Evolutionary conservation across 441 rosid species (phyloP).

Genomic region (Adansonia rubrostipa): DNA sequence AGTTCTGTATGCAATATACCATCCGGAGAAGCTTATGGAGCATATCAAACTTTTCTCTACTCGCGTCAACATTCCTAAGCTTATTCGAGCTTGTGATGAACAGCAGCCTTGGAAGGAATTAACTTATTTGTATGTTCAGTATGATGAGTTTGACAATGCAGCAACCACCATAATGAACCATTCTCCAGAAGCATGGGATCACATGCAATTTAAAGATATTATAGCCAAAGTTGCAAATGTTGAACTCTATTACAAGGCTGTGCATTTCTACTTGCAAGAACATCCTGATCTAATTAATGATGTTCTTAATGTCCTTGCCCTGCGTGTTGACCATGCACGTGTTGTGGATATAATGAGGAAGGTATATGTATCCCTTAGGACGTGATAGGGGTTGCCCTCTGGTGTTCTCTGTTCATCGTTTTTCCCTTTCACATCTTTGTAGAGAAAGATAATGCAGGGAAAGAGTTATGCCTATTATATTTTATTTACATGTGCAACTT

Average conservation of each 20-base stretch:
- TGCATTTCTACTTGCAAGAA: no score
- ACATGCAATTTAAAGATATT: no score
- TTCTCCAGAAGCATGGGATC: no score
- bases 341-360: constrained; percentile 96
- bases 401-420: background rate
- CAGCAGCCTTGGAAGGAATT: constrained; percentile 98
- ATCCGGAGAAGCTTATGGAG: constrained; percentile 95
- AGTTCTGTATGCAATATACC: constrained; percentile 94
- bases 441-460: background rate
- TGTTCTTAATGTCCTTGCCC: no score
- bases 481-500: background rate
- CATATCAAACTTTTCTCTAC: constrained; percentile 95
- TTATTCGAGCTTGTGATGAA: constrained; percentile 95
- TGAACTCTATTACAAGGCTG: no score
- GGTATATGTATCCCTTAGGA: constrained; percentile 43
- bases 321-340: constrained; percentile 64
- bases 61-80: constrained; percentile 96
- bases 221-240: no score
- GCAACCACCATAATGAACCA: no score
- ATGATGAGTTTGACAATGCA: no score
- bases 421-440: background rate
- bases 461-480: background rate
- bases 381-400: background rate
- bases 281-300: no score
- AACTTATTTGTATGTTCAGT: constrained; percentile 75